Percentiles rank a stretch among this genome's conserved stretches.
phyloP scores from a whole-genome alignment of 371 early-diverging fungal species.

The Mortierella polycephala region DNA sequence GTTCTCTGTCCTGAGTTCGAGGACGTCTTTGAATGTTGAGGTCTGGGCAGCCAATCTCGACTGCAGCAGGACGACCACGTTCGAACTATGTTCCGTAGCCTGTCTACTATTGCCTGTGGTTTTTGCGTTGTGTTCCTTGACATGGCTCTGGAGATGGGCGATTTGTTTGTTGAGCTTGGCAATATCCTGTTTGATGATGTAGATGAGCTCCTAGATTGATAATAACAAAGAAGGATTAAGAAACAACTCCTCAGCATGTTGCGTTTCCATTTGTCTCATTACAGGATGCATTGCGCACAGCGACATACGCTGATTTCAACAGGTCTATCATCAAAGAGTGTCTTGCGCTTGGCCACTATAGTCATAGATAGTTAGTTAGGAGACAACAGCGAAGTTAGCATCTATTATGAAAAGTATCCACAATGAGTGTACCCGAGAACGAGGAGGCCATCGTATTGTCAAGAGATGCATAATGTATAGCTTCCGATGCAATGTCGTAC shows the following conservation, averaged over 20 bases:
- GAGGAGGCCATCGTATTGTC: too few relatives aligned
- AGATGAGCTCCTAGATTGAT: slow-evolving; percentile 82
- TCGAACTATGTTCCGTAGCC: slow-evolving; percentile 88
- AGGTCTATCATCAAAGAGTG: slow-evolving; percentile 79
- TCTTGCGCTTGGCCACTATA: slow-evolving; percentile 79
- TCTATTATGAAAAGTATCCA: too few relatives aligned
- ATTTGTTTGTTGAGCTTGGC: slow-evolving; percentile 93
- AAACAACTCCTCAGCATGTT: background rate
- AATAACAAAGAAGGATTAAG: background rate
- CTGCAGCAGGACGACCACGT: slow-evolving; percentile 93
- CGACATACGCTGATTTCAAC: slow-evolving; percentile 74
- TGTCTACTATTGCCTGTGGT: slow-evolving; percentile 72
- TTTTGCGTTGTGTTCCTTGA: slow-evolving; percentile 50
- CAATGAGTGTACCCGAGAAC: too few relatives aligned
- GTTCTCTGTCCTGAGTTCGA: slow-evolving; percentile 93
- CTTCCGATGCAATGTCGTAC: slow-evolving; percentile 54
- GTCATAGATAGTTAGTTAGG: background rate
- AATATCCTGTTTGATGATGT: slow-evolving; percentile 95
- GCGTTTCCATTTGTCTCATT: background rate
- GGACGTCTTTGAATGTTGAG: slow-evolving; percentile 90
- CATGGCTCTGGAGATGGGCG: slow-evolving; percentile 78
- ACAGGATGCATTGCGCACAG: too few relatives aligned
- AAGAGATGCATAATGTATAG: background rate
- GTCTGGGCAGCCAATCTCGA: slow-evolving; percentile 90
- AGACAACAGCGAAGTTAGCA: too few relatives aligned